Conservation (phyloP, 371 early-diverging fungal genomes). For the Lichtheimia ornata region DNA sequence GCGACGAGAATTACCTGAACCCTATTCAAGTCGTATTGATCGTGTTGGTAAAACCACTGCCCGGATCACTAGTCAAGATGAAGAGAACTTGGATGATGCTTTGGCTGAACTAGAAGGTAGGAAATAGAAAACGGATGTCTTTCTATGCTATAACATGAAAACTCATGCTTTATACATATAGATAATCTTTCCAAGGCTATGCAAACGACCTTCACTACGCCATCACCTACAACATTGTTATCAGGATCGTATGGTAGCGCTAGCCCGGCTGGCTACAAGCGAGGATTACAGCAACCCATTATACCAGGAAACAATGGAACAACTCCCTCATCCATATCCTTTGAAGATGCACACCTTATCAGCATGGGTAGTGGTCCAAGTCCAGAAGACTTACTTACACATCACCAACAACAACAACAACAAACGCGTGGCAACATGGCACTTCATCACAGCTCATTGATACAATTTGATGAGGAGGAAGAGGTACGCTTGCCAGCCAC, state of each 20-base stretch:
- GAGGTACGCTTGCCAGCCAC: constrained; percentile 2
- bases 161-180: constrained; percentile 12
- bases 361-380: constrained; percentile 57
- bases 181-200: constrained; percentile 54
- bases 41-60: constrained; percentile 41
- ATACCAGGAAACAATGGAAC: constrained; percentile 15
- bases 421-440: constrained; percentile 12
- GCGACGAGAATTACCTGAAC: constrained; percentile 50
- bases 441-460: constrained; percentile 32
- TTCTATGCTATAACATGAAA: neutral
- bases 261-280: constrained; percentile 36
- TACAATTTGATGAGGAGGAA: constrained; percentile 46
- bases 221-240: constrained; percentile 28
- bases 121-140: too few relatives aligned
- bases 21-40: constrained; percentile 46
- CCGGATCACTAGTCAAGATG: constrained; percentile 27
- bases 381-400: constrained; percentile 15
- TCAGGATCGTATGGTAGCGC: constrained; percentile 15
- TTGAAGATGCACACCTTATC: constrained; percentile 65
- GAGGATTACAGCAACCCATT: constrained; percentile 18
- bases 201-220: constrained; percentile 46
- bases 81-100: constrained; percentile 51
- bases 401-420: constrained; percentile 13
- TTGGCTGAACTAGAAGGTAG: constrained; percentile 51
- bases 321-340: constrained; percentile 49